Base-by-base conservation (phyloP, 371 early-diverging fungal species). In the Parasitella parasitica region DNA sequence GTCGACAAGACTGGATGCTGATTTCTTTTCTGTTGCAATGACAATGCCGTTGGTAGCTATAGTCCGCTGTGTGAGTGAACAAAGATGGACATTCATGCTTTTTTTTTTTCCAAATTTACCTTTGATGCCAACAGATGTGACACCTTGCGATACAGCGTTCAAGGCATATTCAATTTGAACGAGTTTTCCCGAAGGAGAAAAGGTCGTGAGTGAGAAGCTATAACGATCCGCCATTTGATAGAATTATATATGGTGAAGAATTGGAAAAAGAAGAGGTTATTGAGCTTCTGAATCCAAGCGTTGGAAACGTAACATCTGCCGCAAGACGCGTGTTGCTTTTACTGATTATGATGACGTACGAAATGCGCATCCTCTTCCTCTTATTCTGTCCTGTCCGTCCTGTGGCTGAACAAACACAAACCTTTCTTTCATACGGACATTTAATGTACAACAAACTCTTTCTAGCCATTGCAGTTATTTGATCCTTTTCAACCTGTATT, bases 81-180 rank as follows among this genome's bases (percentile, higher is more conserved):
- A 26, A 18, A 51, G 6, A 27, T n/a, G 56, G 13, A 51, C 13
- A 54, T 24, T n/a, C 9, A n/a, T 41, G 8, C 2, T 22, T 12
- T 8, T 26, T 30, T 15, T 3, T 11, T 26, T 30, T 15, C 1
- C 4, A 20, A 11, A 24, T n/a, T 3, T 85, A 94, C 95, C 95
- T 89, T 96, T 97, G 80, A 99, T 96, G 43, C 98, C 99, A 61
- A 99, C 93, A 69, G 92, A 89, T 11, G 99, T 99, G 36, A 93
- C 91, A 66, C 99, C 99, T 65, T 92, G 90, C 58, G 89, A 84
- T 15, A 99, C 99, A 20, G 97, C 97, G 61, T 91, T 95, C 63
- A 98, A 85, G 1, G 99, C 99, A 81, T 99, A 94, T 82, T 98
- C 98, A 66, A 99, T 97, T 84, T 99, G 99, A 35, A 94, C 94